Percentiles rank a stretch among this genome's conserved stretches.
These are phyloP conservation scores for Sarocladium kiliense DNA, from an alignment of 2,329 filamentous ascomycete species.

Conservation along the genomic window DNA sequence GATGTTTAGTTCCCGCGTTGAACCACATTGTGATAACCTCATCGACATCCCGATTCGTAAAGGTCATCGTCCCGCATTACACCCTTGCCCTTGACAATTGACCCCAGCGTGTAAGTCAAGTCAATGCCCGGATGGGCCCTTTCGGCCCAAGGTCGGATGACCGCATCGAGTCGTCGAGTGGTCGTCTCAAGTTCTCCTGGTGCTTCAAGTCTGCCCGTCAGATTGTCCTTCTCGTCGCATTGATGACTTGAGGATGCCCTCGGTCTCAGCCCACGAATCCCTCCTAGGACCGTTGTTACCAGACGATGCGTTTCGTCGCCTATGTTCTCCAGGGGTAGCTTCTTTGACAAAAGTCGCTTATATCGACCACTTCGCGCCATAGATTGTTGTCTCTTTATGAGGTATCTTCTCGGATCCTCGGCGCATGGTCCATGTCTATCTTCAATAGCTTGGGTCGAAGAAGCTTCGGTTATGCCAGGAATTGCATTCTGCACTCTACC, in stretches of 20 bases:
- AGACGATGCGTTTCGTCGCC: background rate
- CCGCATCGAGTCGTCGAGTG: background rate
- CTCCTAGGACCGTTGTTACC: background rate
- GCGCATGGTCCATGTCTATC: too few species aligned
- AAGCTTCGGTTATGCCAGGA: background rate
- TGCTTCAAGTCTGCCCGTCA: background rate
- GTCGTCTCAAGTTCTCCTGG: background rate
- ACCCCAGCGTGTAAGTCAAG: background rate
- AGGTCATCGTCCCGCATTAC: too few species aligned
- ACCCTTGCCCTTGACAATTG: background rate
- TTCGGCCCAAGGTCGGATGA: background rate
- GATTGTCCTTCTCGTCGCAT: background rate
- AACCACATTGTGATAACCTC: too few species aligned
- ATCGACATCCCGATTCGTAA: too few species aligned
- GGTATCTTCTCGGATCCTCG: background rate
- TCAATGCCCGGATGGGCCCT: background rate
- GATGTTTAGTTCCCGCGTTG: too few species aligned
- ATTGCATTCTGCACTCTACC: background rate
- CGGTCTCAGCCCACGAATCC: background rate
- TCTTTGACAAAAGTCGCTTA: background rate
- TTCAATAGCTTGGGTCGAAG: too few species aligned
- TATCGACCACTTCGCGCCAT: background rate
- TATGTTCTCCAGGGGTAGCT: slow-evolving; percentile 8
- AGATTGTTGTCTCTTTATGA: background rate
- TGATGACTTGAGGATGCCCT: background rate